Percentiles rank a stretch among this genome's conserved stretches.
Conservation (phyloP, 495 filamentous ascomycete species). For the Chlorociboria aeruginascens region DNA sequence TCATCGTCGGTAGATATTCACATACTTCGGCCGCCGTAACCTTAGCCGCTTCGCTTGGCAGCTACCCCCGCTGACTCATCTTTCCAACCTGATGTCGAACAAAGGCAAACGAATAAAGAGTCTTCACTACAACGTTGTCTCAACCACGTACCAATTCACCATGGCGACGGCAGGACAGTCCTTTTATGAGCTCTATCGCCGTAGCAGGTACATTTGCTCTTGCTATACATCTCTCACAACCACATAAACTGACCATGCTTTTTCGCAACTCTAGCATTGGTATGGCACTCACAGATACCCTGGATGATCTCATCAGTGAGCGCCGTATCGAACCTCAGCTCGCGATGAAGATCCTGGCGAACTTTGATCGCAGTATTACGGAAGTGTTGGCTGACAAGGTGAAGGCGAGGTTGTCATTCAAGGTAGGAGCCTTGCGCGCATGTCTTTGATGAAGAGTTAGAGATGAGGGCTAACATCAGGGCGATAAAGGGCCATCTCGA, state of each 20-base stretch:
- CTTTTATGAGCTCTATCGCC: constrained; percentile 95
- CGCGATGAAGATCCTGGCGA: constrained; percentile 90
- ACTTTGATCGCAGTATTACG: constrained; percentile 83
- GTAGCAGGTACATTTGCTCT: constrained; percentile 63
- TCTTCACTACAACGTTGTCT: constrained; percentile 11
- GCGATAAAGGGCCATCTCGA: constrained; percentile 76
- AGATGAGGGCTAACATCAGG: constrained; percentile 3
- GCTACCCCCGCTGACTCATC: constrained; percentile 5
- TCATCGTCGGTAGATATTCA: background rate
- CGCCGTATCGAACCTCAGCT: constrained; percentile 93
- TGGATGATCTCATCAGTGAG: constrained; percentile 88
- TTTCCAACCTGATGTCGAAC: background rate
- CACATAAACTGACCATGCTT: constrained; percentile 13
- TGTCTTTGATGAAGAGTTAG: background rate
- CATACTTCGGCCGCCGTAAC: background rate
- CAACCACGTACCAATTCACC: constrained; percentile 3
- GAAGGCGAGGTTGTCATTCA: constrained; percentile 84
- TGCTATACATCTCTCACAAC: constrained; percentile 16
- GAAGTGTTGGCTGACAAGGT: constrained; percentile 84
- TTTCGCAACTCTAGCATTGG: constrained; percentile 56
- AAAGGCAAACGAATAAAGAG: background rate
- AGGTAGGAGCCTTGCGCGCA: constrained; percentile 45
- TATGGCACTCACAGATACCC: constrained; percentile 81
- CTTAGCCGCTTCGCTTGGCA: background rate
- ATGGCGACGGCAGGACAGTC: constrained; percentile 26